Base-by-base conservation (phyloP, 179 eudicot genomes). In the Silene vulgaris region DNA sequence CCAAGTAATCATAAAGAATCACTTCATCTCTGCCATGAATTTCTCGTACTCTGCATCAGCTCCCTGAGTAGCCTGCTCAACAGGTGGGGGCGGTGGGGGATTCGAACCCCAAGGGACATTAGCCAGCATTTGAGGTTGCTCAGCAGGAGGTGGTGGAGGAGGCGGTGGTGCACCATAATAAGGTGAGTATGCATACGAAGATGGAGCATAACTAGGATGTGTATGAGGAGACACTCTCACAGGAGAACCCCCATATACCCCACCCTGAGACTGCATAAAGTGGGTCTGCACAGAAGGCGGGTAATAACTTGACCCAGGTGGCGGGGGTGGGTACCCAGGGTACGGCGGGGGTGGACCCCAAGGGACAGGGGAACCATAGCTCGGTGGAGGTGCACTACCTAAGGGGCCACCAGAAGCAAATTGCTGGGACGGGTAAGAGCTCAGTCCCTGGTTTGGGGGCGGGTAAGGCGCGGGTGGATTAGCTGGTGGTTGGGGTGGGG, bases 11-110 rank as follows among this genome's bases (percentile, higher is more conserved):
- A 61, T 26, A 28, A 40, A 73, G 26, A 21, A 74, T 81, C 81
- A 86, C 71, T 84, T 87, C 86, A 88, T 87, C 79, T 93, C 98
- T n/a, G 91, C 82, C 91, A 93, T 89, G 87, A 93, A 93, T 83
- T 93, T 93, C 77, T 91, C 97, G 74, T 87, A 93, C 83, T 91
- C 98, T 0, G 88, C 70, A 73, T 93, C 98, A 4, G 83, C 82
- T 61, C 89, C 87, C 76, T 86, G 76, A 17, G 81, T 68, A 75
- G 87, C 61, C 80, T 77, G 82, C 71, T 87, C 96, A 20, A 83
- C 79, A 66, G 89, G 73, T 43, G 90, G 62, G 65, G 75, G 81
- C 16, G 92, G 86, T 57, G 92, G 90, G 64, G 86, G 85, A 78
- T 80, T 85, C 40, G 97, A 80, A 12, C 91, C 91, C 97, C 97